Percentiles rank a stretch among this genome's conserved stretches.
Evolutionary conservation across 495 filamentous ascomycete genomes (phyloP).

Genomic region (Aspergillus haitiensis): DNA sequence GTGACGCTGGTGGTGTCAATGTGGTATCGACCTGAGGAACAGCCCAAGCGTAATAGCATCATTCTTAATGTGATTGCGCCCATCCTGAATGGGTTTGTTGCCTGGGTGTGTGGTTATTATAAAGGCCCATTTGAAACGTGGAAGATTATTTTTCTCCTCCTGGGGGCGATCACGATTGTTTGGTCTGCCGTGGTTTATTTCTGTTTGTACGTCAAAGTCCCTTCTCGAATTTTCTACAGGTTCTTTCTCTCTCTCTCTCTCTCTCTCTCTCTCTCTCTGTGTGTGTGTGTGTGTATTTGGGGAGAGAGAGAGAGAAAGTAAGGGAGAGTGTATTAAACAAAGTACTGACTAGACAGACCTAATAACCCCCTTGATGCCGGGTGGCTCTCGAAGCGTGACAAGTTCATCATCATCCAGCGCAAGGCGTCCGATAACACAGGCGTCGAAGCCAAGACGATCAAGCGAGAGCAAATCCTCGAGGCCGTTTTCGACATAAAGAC

Average conservation of each 20-base stretch:
- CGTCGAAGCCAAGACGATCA: constrained; percentile 53
- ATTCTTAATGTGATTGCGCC: background rate
- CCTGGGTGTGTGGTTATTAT: background rate
- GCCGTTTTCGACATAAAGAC: constrained; percentile 45
- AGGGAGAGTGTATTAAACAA: too few species aligned
- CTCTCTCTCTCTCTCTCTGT: too few species aligned
- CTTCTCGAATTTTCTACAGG: too few species aligned
- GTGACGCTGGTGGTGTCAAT: constrained; percentile 5
- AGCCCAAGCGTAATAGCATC: constrained; percentile 16
- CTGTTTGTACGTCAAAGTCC: constrained; percentile 14
- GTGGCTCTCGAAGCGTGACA: constrained; percentile 31
- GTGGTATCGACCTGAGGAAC: constrained; percentile 20
- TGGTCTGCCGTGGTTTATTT: constrained; percentile 30
- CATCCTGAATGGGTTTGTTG: background rate
- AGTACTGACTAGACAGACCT: constrained; percentile 20
- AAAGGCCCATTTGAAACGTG: background rate
- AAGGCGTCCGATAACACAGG: constrained; percentile 53
- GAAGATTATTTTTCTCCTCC: background rate
- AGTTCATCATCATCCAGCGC: constrained; percentile 47
- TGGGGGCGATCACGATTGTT: constrained; percentile 32
- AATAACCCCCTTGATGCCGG: constrained; percentile 46
- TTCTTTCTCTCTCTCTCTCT: too few species aligned
- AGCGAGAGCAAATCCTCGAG: constrained; percentile 48
- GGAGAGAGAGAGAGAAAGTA: too few species aligned
- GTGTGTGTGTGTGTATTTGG: too few species aligned